phyloP scores from a whole-genome alignment of 2,329 filamentous ascomycete genomes.

The Penicillium oxalicum region DNA sequence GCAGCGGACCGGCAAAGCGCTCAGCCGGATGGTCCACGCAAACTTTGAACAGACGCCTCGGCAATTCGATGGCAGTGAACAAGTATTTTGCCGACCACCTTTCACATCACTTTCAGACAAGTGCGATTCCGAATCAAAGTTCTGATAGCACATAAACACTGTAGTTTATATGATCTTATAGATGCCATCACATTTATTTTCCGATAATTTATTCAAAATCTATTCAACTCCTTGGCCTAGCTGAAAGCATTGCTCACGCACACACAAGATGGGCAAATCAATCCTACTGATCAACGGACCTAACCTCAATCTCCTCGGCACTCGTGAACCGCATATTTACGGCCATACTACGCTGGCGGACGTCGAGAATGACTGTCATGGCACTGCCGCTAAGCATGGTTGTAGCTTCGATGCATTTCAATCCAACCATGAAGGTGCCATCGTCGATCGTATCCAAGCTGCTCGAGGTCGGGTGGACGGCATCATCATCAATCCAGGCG shows the following conservation, averaged over 20 bases:
- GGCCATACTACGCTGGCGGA: conserved; percentile 62
- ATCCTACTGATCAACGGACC: conserved; percentile 76
- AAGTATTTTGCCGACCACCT: too few relatives aligned
- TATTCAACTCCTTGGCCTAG: not conserved
- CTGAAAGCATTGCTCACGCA: not conserved
- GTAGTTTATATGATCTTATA: too few relatives aligned
- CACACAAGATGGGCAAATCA: conserved; percentile 25
- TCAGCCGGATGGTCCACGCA: not conserved
- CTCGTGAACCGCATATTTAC: conserved; percentile 67
- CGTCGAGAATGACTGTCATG: conserved; percentile 47
- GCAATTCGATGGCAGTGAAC: not conserved
- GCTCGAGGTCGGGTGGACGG: conserved; percentile 56
- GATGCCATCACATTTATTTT: too few relatives aligned
- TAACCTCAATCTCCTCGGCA: conserved; percentile 74
- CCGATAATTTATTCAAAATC: too few relatives aligned
- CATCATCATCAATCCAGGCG: conserved; percentile 67
- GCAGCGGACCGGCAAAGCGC: not conserved
- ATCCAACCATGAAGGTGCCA: conserved; percentile 71
- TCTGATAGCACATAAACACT: too few relatives aligned
- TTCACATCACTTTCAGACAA: too few relatives aligned
- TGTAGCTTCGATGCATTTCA: conserved; percentile 58
- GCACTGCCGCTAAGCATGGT: conserved; percentile 47
- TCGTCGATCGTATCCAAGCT: conserved; percentile 67
- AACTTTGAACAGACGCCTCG: not conserved
- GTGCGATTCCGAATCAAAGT: too few relatives aligned